Conservation (phyloP, 495 filamentous ascomycete genomes). For the Penicillium mononematosum region DNA sequence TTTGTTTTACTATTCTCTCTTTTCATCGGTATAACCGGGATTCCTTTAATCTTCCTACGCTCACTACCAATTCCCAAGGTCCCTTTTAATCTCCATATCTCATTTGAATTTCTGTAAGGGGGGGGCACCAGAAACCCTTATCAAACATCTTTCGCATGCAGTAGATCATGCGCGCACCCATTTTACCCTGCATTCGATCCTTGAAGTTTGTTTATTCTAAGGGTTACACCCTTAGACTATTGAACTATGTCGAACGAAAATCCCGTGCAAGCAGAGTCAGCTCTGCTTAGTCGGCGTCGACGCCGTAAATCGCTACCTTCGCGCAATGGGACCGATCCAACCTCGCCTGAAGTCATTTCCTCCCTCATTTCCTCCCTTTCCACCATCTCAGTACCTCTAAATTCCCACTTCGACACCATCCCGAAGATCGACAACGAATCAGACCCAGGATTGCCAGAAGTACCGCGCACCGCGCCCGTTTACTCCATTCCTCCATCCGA, state of each 20-base stretch:
- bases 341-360: slow-evolving; percentile 90
- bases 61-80: slow-evolving; percentile 7
- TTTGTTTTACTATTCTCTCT: not conserved
- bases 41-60: not conserved
- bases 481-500: slow-evolving; percentile 31
- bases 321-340: slow-evolving; percentile 49
- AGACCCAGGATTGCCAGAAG: slow-evolving; percentile 47
- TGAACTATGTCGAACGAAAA: slow-evolving; percentile 38
- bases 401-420: slow-evolving; percentile 68
- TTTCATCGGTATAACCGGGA: slow-evolving; percentile 2
- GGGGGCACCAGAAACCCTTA: slow-evolving; percentile 10
- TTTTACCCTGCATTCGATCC: slow-evolving; percentile 23
- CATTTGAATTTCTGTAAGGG: slow-evolving; percentile 18
- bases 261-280: slow-evolving; percentile 29
- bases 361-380: slow-evolving; percentile 90
- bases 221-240: slow-evolving; percentile 22
- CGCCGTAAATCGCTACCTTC: slow-evolving; percentile 44
- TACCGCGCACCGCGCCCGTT: slow-evolving; percentile 38
- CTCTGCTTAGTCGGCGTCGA: slow-evolving; percentile 37
- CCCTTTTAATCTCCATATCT: not conserved
- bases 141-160: slow-evolving; percentile 14
- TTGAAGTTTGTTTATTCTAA: slow-evolving; percentile 1
- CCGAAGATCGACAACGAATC: slow-evolving; percentile 50
- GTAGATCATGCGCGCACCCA: slow-evolving; percentile 27
- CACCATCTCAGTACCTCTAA: slow-evolving; percentile 74